Evolutionary conservation across 495 filamentous ascomycete species (phyloP), one percentile per base, ranked within the genome.

Genomic region (Penicillium psychrofluorescens): DNA sequence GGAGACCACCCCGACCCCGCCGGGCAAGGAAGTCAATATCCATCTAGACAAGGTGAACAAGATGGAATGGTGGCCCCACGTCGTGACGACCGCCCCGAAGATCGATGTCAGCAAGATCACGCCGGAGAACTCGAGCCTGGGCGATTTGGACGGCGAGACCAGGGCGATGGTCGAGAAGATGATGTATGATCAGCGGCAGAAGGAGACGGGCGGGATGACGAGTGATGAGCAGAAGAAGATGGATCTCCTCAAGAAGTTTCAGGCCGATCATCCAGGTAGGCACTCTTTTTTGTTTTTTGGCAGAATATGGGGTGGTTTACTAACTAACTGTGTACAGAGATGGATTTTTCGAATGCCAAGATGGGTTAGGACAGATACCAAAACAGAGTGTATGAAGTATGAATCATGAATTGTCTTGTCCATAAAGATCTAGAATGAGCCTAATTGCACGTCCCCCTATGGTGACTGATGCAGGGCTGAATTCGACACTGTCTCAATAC

Each of bases 141-240:
- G 84, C 45, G 92, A 98, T 67, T 70, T 98, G 45, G 94, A 98
- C 59, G 91, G 94, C 40, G 87, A 95, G 78, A 98, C 92, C 48
- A 77, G 92, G 46, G 74, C 79, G n/a, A 96, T 98, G 91, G 92
- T 98, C 35, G 92, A 98, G 82, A 98, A 98, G 78, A 97, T 98
- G 92, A 98, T 98, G 92, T 98, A 76, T 54, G 92, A 98, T 70
- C 92, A 98, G 77, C 74, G 86, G 36, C 90, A 95, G 76, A 97
- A 97, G 80, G 92, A 95, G 75, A 73, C 78, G 67, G 92, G 92
- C 7, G 78, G 82, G 60, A 84, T 86, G 54, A 87, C 81, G 15
- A 92, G 85, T 48, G 92, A 97, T 49, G 91, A 98, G 70, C 79
- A 90, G 71, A 82, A 84, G 72, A 97, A 98, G 78, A 63, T 77